Percentiles rank a stretch among this genome's conserved stretches.
Evolutionary conservation across 805 yeast genomes (phyloP).

Genomic region (Teunomyces atbi): DNA sequence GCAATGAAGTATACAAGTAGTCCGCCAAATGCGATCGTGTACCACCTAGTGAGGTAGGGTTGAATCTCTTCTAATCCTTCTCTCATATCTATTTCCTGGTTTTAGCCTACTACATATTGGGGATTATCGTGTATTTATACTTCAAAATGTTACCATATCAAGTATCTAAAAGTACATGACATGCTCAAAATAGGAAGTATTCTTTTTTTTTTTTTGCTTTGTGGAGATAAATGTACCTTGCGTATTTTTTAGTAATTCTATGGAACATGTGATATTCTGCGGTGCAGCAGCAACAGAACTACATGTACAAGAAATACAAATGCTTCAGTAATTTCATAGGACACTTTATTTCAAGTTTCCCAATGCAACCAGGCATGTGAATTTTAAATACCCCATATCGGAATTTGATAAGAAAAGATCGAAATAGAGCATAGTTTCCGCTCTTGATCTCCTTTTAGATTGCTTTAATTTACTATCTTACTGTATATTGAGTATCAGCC

Average conservation of each 20-base stretch:
- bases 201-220: background rate
- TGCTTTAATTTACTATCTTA: too few relatives aligned
- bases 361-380: too few relatives aligned
- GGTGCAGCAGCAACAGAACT: background rate
- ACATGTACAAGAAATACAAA: too few relatives aligned
- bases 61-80: background rate
- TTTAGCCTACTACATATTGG: background rate
- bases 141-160: background rate
- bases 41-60: conserved; percentile 5
- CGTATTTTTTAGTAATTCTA: background rate
- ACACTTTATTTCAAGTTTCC: too few relatives aligned
- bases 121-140: background rate
- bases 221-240: background rate
- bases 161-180: background rate
- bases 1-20: background rate
- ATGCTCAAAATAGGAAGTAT: background rate
- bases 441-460: too few relatives aligned
- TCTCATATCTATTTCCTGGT: background rate
- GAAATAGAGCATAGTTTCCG: too few relatives aligned
- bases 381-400: too few relatives aligned
- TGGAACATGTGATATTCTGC: background rate
- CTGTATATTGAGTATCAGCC: too few relatives aligned
- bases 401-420: too few relatives aligned
- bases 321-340: too few relatives aligned
- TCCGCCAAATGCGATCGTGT: background rate